These are phyloP conservation scores for Puccinia brachypodii DNA, from an alignment of 1,284 basidiomycete genomes.

Conservation along the genomic window DNA sequence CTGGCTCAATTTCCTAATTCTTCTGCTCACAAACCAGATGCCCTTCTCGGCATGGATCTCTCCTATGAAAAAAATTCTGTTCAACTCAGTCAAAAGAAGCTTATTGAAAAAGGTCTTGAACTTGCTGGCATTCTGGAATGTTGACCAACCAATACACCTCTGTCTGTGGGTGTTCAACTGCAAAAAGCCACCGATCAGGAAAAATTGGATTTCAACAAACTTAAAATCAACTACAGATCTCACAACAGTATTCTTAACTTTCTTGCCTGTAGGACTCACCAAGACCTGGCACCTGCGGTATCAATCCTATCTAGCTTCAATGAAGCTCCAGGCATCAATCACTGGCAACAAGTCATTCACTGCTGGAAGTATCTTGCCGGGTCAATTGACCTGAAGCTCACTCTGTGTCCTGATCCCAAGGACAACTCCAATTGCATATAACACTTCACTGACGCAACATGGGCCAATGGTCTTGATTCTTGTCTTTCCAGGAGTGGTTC, in stretches of 20 bases:
- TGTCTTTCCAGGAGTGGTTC: neutral
- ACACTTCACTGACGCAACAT: neutral
- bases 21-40: neutral
- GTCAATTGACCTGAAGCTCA: neutral
- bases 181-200: neutral
- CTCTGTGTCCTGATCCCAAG: neutral
- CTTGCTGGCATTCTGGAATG: neutral
- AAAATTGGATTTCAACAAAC: neutral
- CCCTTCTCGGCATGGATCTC: neutral
- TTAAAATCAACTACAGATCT: constrained; percentile 6
- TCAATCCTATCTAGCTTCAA: constrained; percentile 1
- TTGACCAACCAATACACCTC: neutral
- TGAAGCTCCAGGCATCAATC: neutral
- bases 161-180: neutral
- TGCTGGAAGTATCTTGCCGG: neutral
- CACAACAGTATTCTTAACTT: neutral
- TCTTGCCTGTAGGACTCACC: neutral
- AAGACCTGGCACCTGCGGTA: neutral
- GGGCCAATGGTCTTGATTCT: neutral
- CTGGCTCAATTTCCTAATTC: neutral
- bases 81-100: neutral
- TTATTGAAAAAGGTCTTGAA: neutral
- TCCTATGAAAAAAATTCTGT: neutral
- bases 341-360: neutral
- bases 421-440: neutral